Percentiles rank a stretch among this genome's conserved stretches.
Evolutionary conservation across 2,329 filamentous ascomycete genomes (phyloP).

Genomic region (Sphaerulina vaccinii): DNA sequence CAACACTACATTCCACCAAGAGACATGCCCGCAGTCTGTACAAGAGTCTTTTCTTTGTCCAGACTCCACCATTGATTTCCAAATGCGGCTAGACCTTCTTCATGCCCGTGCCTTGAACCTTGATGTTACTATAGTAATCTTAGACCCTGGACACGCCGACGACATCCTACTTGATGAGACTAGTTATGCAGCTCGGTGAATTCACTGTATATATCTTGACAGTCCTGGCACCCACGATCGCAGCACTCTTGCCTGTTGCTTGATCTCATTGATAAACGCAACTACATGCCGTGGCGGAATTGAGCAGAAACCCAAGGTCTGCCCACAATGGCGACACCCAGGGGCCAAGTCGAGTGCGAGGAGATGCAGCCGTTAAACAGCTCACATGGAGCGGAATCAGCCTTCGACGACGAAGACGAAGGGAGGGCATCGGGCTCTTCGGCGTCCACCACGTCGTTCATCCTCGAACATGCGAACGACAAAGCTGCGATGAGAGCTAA

Average conservation of each 20-base stretch:
- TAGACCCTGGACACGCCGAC: too few relatives aligned
- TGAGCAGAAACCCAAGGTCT: constrained; percentile 27
- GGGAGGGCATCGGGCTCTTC: constrained; percentile 61
- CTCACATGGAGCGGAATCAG: constrained; percentile 31
- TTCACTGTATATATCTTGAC: not conserved
- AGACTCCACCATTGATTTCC: too few relatives aligned
- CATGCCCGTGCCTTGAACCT: constrained; percentile 1
- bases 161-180: too few relatives aligned
- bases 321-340: constrained; percentile 2
- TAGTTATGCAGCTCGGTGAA: not conserved
- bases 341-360: constrained; percentile 34
- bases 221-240: too few relatives aligned
- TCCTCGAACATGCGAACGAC: constrained; percentile 74
- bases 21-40: too few relatives aligned
- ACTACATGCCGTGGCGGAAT: not conserved
- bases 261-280: not conserved
- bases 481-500: constrained; percentile 45
- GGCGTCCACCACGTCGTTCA: constrained; percentile 77
- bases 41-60: too few relatives aligned
- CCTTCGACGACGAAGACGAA: constrained; percentile 37
- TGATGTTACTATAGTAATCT: constrained; percentile 11
- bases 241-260: not conserved
- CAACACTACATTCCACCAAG: too few relatives aligned
- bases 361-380: constrained; percentile 48
- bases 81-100: not conserved